Conservation (phyloP, 2,329 filamentous ascomycete genomes). For the Beauveria medogensis region DNA sequence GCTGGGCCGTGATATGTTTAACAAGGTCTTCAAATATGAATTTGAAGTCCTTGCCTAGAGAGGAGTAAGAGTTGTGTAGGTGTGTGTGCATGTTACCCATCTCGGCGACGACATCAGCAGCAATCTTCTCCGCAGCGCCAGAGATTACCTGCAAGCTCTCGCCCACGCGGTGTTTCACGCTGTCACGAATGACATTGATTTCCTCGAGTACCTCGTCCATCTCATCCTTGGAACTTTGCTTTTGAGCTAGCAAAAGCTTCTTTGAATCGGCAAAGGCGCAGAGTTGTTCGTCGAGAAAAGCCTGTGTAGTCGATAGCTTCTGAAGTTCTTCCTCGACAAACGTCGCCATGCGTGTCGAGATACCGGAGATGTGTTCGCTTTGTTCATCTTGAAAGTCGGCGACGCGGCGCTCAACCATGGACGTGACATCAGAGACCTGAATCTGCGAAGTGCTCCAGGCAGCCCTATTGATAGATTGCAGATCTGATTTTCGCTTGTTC, state of each 20-base stretch:
- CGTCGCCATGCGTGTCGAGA: slow-evolving; percentile 63
- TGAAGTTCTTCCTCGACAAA: slow-evolving; percentile 72
- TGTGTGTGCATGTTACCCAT: slow-evolving; percentile 76
- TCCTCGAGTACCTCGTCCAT: slow-evolving; percentile 90
- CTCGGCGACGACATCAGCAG: slow-evolving; percentile 80
- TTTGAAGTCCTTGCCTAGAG: slow-evolving; percentile 80
- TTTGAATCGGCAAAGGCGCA: slow-evolving; percentile 60
- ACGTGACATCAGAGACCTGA: slow-evolving; percentile 69
- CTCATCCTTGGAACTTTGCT: slow-evolving; percentile 63
- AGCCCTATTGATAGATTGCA: slow-evolving; percentile 71
- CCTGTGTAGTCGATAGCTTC: slow-evolving; percentile 61
- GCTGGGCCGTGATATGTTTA: slow-evolving; percentile 66
- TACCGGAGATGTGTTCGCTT: slow-evolving; percentile 55
- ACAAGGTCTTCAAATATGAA: slow-evolving; percentile 73
- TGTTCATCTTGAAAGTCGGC: slow-evolving; percentile 66
- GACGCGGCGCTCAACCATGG: slow-evolving; percentile 67
- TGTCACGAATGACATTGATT: slow-evolving; percentile 81
- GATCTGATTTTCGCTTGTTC: slow-evolving; percentile 72
- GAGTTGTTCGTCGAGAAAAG: slow-evolving; percentile 62
- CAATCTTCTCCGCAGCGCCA: slow-evolving; percentile 77
- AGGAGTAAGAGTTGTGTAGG: slow-evolving; percentile 76
- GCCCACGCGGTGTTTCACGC: slow-evolving; percentile 78
- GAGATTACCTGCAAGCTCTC: slow-evolving; percentile 79
- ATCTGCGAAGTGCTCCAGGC: slow-evolving; percentile 71
- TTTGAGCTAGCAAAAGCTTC: slow-evolving; percentile 59